Conservation (phyloP, 768 basidiomycete species). For the Lentinus tigrinus region DNA sequence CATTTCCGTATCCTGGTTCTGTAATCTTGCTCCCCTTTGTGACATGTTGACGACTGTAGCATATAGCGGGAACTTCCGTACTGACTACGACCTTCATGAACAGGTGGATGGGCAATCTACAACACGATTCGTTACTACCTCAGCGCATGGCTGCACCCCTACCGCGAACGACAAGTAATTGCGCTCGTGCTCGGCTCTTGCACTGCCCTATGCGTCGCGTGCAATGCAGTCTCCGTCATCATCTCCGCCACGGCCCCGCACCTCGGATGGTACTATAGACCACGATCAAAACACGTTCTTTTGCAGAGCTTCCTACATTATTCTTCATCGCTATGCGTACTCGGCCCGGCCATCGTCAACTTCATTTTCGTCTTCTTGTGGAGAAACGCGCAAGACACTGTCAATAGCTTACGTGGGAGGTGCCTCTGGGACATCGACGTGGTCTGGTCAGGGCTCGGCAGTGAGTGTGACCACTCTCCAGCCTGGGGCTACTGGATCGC, state of each 20-base stretch:
- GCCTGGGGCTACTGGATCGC: constrained; percentile 56
- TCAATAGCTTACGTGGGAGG: constrained; percentile 39
- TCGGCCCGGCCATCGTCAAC: constrained; percentile 55
- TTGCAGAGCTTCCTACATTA: constrained; percentile 39
- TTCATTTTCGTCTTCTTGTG: constrained; percentile 53
- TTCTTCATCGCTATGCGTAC: constrained; percentile 45
- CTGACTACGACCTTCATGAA: background rate
- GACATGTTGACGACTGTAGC: too few relatives aligned
- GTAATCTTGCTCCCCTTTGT: too few relatives aligned
- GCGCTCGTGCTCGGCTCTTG: constrained; percentile 51
- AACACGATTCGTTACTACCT: constrained; percentile 65
- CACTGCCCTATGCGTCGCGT: constrained; percentile 41
- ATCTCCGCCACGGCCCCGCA: constrained; percentile 41
- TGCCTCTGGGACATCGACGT: constrained; percentile 68
- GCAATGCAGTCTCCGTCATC: constrained; percentile 37
- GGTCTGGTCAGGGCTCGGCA: constrained; percentile 51
- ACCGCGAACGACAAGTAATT: constrained; percentile 39
- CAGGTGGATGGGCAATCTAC: constrained; percentile 62
- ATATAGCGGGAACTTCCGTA: background rate
- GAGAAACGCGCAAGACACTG: constrained; percentile 40
- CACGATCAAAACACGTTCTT: constrained; percentile 30
- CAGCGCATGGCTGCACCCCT: constrained; percentile 47
- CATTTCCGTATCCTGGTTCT: too few relatives aligned
- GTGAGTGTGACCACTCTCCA: constrained; percentile 32
- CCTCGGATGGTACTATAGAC: constrained; percentile 29